Base-by-base conservation (phyloP, 176 grass and related monocot genomes). In the Oryza coarctata region DNA sequence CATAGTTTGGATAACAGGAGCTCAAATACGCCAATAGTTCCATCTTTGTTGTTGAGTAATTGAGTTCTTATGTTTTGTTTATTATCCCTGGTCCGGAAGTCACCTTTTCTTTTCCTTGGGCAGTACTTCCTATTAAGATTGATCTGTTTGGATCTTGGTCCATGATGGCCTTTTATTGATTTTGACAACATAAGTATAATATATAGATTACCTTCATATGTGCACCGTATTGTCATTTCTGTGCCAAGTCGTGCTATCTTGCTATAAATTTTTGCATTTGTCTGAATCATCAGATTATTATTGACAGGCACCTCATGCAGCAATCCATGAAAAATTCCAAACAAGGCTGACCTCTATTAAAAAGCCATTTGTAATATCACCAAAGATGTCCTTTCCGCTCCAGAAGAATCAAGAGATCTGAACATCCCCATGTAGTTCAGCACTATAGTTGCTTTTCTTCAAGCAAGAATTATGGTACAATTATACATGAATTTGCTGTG, bases 221-320 rank as follows among this genome's bases (percentile, higher is more conserved):
- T 2, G 5, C 39, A 63, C 33, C 36, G 50, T 17, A 43, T 52
- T 71, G 32, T 23, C 0, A 5, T 83, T 58, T 83, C 8, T 26
- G 26, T 26, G 70, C 12, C 10, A 22, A 4, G 2, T 41, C 58
- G 7, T 65, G 40, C 15, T 35, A 82, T n/a, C 65, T 32, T 85
- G 5, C 28, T 6, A 8, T 41, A 44, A 17, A 77, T 50, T 66
- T 77, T 26, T 36, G 55, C 34, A 66, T 86, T 22, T 17, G 50
- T 77, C 11, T 60, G 34, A 82, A 77, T 57, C 4, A 0, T 65
- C 22, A 71, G 6, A n/a, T 26, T 72, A 25, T 20, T 18, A 18
- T 68, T 39, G 72, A 25, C 84, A 92, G 90, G 90, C 89, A 89
- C 75, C 29, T 92, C 27, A 31, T 67, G 44, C 86, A 63, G 57